Evolutionary conservation across 176 grass and related monocot species (phyloP).

Genomic region (Stipa capillata): DNA sequence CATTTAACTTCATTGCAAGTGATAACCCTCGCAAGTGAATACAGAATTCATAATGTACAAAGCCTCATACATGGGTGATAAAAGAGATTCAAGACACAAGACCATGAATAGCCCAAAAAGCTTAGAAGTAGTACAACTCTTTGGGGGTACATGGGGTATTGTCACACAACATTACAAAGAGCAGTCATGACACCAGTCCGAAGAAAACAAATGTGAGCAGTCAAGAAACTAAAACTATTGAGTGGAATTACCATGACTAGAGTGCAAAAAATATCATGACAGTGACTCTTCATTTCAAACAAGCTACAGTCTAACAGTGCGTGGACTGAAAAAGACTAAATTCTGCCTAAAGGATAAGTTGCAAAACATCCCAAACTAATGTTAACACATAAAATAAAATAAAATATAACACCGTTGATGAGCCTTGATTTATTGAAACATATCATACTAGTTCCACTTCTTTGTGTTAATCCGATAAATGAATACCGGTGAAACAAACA

Average conservation of each 20-base stretch:
- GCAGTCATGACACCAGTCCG: background rate
- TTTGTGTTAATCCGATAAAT: background rate
- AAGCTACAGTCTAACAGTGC: background rate
- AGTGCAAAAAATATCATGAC: background rate
- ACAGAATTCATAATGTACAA: background rate
- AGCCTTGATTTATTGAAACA: background rate
- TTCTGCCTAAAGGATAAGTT: background rate
- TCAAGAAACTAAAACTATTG: background rate
- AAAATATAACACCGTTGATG: background rate
- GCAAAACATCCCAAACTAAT: background rate
- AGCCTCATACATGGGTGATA: background rate
- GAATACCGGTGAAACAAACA: background rate
- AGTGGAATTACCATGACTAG: background rate
- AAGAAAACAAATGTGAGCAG: background rate
- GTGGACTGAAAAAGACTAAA: background rate
- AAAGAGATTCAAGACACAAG: background rate
- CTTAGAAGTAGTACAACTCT: background rate
- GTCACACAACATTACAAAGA: background rate
- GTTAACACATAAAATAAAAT: background rate
- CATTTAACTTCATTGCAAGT: background rate
- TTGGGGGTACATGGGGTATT: background rate
- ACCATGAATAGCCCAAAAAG: background rate
- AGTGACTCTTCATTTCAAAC: background rate
- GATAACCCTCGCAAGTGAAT: background rate
- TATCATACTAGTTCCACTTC: background rate